Evolutionary conservation across 768 basidiomycete genomes (phyloP).

Genomic region (Tephrocybe sp.): DNA sequence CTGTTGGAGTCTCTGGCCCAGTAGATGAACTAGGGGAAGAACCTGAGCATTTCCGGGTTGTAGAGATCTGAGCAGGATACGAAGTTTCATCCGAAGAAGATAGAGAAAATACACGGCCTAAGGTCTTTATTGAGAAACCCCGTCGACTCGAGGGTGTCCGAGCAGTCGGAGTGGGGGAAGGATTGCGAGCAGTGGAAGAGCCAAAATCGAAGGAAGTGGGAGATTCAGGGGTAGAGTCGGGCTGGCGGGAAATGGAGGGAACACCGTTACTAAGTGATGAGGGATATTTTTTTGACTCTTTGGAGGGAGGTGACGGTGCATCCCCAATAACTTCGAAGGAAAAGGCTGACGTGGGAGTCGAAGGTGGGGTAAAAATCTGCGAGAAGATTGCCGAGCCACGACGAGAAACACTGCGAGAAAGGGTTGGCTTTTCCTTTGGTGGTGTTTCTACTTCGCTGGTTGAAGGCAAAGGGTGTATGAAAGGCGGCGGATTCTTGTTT

Average conservation of each 20-base stretch:
- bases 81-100: conserved; percentile 14
- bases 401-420: conserved; percentile 38
- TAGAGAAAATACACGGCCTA: conserved; percentile 39
- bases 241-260: conserved; percentile 4
- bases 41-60: conserved; percentile 23
- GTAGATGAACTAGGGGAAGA: conserved; percentile 19
- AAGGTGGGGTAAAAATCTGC: conserved; percentile 32
- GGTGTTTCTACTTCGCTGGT: conserved; percentile 14
- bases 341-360: conserved; percentile 25
- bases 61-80: conserved; percentile 21
- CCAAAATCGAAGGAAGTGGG: conserved; percentile 17
- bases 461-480: conserved; percentile 14
- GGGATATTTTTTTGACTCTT: conserved; percentile 13
- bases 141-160: conserved; percentile 27
- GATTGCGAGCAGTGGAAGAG: conserved; percentile 20
- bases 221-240: conserved; percentile 5
- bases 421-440: conserved; percentile 29
- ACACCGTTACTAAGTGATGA: conserved; percentile 7
- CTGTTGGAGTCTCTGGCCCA: conserved; percentile 18
- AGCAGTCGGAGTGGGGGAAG: conserved; percentile 34
- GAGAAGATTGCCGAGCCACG: conserved; percentile 37
- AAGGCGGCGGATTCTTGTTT: conserved; percentile 37
- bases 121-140: conserved; percentile 36
- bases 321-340: conserved; percentile 27
- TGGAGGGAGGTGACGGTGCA: conserved; percentile 19